A percentile compares a stretch with the other conserved stretches of the same genome.
Evolutionary conservation across 139 green algal genomes (phyloP).

Genomic region (Picochlorum costavermella): DNA sequence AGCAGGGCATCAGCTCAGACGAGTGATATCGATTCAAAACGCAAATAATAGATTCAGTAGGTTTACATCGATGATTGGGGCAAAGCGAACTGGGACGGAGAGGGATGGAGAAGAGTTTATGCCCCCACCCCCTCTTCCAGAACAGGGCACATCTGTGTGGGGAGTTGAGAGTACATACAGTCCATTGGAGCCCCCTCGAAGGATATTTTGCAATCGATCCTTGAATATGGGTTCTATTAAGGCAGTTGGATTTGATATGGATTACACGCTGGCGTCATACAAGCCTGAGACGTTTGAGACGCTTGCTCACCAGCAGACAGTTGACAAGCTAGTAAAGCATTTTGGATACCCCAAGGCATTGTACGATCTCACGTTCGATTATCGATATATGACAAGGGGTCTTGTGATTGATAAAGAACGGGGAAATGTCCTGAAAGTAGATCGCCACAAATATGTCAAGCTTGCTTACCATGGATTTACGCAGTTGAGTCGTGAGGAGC

Average conservation of each 20-base stretch:
- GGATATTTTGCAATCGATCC: constrained; percentile 93
- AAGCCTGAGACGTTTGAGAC: constrained; percentile 90
- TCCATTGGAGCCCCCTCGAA: constrained; percentile 29
- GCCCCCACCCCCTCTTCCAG: constrained; percentile 19
- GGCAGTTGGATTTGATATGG: constrained; percentile 93
- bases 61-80: not conserved
- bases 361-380: constrained; percentile 72
- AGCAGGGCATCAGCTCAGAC: not conserved
- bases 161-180: constrained; percentile 22
- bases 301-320: constrained; percentile 72
- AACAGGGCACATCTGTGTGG: constrained; percentile 28
- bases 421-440: constrained; percentile 74
- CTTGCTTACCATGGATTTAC: constrained; percentile 89
- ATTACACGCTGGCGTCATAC: constrained; percentile 84
- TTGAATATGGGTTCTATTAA: constrained; percentile 87
- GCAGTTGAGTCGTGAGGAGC: constrained; percentile 55
- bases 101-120: constrained; percentile 10
- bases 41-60: not conserved
- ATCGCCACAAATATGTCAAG: constrained; percentile 96
- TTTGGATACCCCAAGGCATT: constrained; percentile 72
- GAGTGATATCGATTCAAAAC: too few species aligned
- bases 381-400: constrained; percentile 78
- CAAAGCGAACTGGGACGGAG: not conserved
- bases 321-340: constrained; percentile 71
- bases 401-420: constrained; percentile 86